These are phyloP conservation scores for Cercospora sp. DNA, from an alignment of 2,329 filamentous ascomycete genomes.

Conservation along the genomic window DNA sequence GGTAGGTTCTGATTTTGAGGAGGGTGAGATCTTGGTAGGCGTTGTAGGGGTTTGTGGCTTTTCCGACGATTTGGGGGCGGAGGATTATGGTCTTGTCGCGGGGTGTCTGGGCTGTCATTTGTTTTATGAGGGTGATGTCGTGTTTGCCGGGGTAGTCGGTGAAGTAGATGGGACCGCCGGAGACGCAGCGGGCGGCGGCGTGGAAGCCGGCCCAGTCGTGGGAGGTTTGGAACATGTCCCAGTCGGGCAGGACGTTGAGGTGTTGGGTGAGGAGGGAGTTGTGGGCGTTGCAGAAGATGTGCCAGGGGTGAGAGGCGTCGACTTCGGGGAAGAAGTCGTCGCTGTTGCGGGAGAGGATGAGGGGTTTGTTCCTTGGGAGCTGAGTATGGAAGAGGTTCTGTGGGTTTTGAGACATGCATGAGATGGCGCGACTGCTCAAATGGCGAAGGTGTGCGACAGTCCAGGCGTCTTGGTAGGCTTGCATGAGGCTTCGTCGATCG, in stretches of 20 bases:
- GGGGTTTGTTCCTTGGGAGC: slow-evolving; percentile 71
- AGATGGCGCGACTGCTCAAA: slow-evolving; percentile 76
- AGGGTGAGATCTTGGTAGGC: slow-evolving; percentile 72
- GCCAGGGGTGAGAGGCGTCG: slow-evolving; percentile 83
- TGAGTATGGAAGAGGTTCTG: slow-evolving; percentile 84
- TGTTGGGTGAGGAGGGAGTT: slow-evolving; percentile 81
- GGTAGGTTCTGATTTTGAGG: slow-evolving; percentile 77
- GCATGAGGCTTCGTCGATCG: slow-evolving; percentile 70
- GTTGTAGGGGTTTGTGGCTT: slow-evolving; percentile 71
- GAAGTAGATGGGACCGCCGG: slow-evolving; percentile 90
- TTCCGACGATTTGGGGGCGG: slow-evolving; percentile 72
- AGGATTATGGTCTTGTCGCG: slow-evolving; percentile 76
- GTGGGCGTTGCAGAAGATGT: slow-evolving; percentile 91
- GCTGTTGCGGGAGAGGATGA: slow-evolving; percentile 78
- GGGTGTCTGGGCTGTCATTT: slow-evolving; percentile 76
- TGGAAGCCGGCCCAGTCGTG: slow-evolving; percentile 78
- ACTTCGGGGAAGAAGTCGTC: slow-evolving; percentile 90
- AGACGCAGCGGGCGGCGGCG: slow-evolving; percentile 84
- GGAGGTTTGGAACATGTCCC: slow-evolving; percentile 72
- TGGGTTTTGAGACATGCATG: slow-evolving; percentile 92
- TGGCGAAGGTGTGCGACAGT: slow-evolving; percentile 72
- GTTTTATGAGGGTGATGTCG: slow-evolving; percentile 69
- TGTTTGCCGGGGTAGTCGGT: slow-evolving; percentile 86
- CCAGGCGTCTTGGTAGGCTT: slow-evolving; percentile 84
- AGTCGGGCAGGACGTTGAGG: slow-evolving; percentile 83